Evolutionary conservation across 2,329 filamentous ascomycete species (phyloP), one percentile per base, ranked within the genome.

Genomic region (Ophiostoma piceae): DNA sequence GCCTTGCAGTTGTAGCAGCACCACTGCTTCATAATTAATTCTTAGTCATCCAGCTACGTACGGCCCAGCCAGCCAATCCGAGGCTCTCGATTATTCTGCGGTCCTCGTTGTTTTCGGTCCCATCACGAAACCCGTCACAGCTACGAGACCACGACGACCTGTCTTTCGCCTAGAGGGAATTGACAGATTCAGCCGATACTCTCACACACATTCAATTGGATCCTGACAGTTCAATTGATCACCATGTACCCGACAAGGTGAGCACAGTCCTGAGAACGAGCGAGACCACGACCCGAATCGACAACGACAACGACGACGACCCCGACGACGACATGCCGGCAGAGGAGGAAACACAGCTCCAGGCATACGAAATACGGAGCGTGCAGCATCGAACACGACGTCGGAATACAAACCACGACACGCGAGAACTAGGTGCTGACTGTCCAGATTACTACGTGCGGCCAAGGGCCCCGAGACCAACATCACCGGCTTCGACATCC

Each of bases 401-500:
- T 29, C 26, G 26, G 26, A 29, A 29, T 29, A 29, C 26, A 29
- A 29, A 29, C 2, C 26, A 29, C 26, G 16, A 47, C 7, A 47
- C 19, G 5, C 19, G 26, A 22, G 47, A n/a, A 54, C 26, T n/a
- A 66, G n/a, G 39, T n/a, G 51, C 66, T 57, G 66, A 70, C 22
- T 41, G 8, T 12, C 29, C 69, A 84, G 82, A 79, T 81, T 86
- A 79, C 81, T 84, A 77, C 82, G 83, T 77, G 82, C 83, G 77
- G 80, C 79, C 71, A 79, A 82, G 77, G 80, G 81, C 77, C 79
- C 80, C 75, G 85, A 86, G 83, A 84, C 87, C 78, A 93, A 92
- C 85, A 87, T 96, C 81, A 97, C 94, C 76, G 94, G 94, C 82
- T 98, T 98, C 85, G 90, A 95, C 83, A 85, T 92, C 77, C 88